These are phyloP conservation scores for Starmerella sirachaensis DNA, from an alignment of 805 yeast species.

Conservation along the genomic window DNA sequence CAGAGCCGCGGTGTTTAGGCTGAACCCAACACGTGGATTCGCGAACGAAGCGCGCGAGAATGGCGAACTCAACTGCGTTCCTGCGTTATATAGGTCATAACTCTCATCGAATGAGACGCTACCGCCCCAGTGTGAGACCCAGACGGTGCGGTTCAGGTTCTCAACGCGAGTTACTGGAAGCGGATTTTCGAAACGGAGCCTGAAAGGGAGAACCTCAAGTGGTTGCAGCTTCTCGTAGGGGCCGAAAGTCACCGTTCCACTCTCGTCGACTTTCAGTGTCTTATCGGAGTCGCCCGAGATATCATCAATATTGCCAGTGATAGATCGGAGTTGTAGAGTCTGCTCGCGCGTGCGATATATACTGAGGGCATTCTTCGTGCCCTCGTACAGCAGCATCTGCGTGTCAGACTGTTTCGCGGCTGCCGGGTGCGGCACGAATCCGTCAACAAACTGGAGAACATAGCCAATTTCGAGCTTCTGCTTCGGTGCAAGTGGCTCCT, in stretches of 20 bases:
- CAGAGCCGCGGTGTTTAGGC: conserved; percentile 46
- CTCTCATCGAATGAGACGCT: conserved; percentile 69
- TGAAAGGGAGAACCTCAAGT: conserved; percentile 37
- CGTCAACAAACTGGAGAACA: conserved; percentile 19
- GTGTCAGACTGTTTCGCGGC: conserved; percentile 44
- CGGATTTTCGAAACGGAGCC: conserved; percentile 51
- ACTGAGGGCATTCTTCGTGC: conserved; percentile 46
- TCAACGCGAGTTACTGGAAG: conserved; percentile 52
- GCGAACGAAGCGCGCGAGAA: conserved; percentile 75
- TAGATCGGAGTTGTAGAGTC: too few species aligned
- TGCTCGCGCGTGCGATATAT: conserved; percentile 48
- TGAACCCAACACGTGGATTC: conserved; percentile 36
- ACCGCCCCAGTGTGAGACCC: conserved; percentile 81
- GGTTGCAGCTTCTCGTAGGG: conserved; percentile 41
- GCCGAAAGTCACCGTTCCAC: conserved; percentile 38
- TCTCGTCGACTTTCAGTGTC: conserved; percentile 18
- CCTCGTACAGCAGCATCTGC: conserved; percentile 47
- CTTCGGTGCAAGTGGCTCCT: conserved; percentile 57
- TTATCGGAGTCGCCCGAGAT: conserved; percentile 34
- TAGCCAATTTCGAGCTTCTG: conserved; percentile 38
- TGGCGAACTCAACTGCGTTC: conserved; percentile 45
- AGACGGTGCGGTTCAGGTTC: conserved; percentile 55
- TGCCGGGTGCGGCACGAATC: conserved; percentile 55
- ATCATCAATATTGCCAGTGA: conserved; percentile 21
- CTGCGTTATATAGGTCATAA: conserved; percentile 67